Conservation (phyloP, 1,139 yeast genomes). For the Candida buenavistaensis region DNA sequence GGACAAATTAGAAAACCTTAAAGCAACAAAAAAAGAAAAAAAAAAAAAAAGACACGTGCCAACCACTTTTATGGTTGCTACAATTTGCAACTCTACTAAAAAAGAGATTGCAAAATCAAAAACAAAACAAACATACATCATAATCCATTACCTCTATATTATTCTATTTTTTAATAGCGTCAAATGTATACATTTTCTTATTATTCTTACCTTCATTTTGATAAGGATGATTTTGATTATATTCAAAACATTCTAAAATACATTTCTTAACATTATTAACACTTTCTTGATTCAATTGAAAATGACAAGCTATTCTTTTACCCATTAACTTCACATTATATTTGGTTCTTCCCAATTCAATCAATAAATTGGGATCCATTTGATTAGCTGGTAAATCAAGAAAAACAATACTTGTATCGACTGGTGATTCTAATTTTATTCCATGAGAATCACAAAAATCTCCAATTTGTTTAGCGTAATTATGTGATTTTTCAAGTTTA, state of each 20-base stretch:
- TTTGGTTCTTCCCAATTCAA: conserved; percentile 52
- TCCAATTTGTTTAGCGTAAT: conserved; percentile 67
- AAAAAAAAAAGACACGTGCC: too few species aligned
- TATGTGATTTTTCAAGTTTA: conserved; percentile 61
- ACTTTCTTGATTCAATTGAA: conserved; percentile 68
- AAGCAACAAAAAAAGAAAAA: too few species aligned
- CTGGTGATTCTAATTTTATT: conserved; percentile 68
- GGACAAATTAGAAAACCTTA: too few species aligned
- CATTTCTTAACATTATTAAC: conserved; percentile 66
- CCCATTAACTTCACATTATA: conserved; percentile 70
- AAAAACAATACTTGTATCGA: conserved; percentile 84
- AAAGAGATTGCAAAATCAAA: too few species aligned
- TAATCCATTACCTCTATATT: too few species aligned
- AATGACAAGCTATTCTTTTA: conserved; percentile 81
- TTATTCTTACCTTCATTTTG: conserved; percentile 21
- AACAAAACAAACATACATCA: too few species aligned
- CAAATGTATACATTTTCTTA: conserved; percentile 34
- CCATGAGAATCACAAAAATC: conserved; percentile 48
- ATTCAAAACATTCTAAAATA: conserved; percentile 55
- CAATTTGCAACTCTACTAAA: too few species aligned
- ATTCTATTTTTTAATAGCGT: conserved; percentile 19
- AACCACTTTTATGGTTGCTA: too few species aligned
- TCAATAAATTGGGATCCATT: conserved; percentile 59
- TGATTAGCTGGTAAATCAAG: conserved; percentile 61
- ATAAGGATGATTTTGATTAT: conserved; percentile 32